Base-by-base conservation (phyloP, 352 stramenopile species). In the Phytophthora meadii region DNA sequence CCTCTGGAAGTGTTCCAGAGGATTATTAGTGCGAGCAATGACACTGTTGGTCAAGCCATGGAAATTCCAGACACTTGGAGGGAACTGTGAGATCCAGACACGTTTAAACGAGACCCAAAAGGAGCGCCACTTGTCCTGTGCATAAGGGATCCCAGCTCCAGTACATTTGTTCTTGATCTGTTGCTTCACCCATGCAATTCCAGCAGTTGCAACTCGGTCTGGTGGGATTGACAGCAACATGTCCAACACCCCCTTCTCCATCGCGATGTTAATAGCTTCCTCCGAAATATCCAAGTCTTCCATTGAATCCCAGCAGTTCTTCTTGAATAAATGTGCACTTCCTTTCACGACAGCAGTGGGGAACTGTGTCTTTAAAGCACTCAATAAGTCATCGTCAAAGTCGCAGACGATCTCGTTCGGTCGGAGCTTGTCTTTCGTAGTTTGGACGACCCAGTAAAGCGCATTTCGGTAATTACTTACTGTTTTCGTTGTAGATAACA, bases 21-120 rank as follows among this genome's bases (percentile, higher is more conserved):
- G 61, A 45, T 67, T 74, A 36, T 45, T 70, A 4, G 66, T 70
- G 32, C 61, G 60, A 11, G 37, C 19, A 7, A 70, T 54, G n/a
- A 70, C 41, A 8, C 42, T 57, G 30, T 63, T 59, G 15, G 2
- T 49, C 1, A 67, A 24, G 24, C 50, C 39, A 30, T 74, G 39
- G 2, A 70, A 37, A 51, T 70, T 74, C 62, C 66, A 74, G 15
- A 65, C 3, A n/a, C 28, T 46, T 15, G 54, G 44, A 10, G 36
- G 34, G 22, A 65, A 70, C 11, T 54, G 45, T 25, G 34, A n/a
- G 34, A 70, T 46, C 65, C 65, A 73, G 4, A 49, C 40, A 11
- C 40, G 34, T 55, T 40, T 10, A 42, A 70, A 73, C 47, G 65
- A 70, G 17, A 27, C 12, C 59, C 65, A 73, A 22, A 73, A 73